A percentile compares a stretch with the other conserved stretches of the same genome.
Evolutionary conservation across 2,329 filamentous ascomycete species (phyloP).

Genomic region (Corniculantispora saksenae): DNA sequence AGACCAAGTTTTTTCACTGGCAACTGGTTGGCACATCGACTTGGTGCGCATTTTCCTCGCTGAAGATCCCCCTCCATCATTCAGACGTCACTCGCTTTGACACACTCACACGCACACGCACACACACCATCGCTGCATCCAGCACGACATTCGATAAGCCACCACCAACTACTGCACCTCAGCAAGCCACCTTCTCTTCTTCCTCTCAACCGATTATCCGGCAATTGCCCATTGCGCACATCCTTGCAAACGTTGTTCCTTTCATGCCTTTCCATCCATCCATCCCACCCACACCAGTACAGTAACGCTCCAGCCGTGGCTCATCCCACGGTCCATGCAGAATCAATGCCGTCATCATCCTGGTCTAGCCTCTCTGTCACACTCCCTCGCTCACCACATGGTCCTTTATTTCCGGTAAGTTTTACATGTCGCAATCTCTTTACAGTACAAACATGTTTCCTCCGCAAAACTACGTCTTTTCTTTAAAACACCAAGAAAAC

Average conservation of each 20-base stretch:
- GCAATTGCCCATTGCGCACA: neutral
- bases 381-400: no score
- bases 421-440: neutral
- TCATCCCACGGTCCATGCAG: neutral
- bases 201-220: no score
- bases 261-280: no score
- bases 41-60: neutral
- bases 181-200: neutral
- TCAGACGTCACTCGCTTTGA: neutral
- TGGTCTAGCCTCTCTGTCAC: slow-evolving; percentile 9
- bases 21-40: neutral
- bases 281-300: no score
- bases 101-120: neutral
- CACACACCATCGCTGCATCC: no score
- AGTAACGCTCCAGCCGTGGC: no score
- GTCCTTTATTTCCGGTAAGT: neutral
- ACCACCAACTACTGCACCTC: no score
- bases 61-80: neutral
- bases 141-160: no score
- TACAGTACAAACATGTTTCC: no score
- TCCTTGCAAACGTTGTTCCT: slow-evolving; percentile 12
- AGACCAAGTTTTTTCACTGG: neutral
- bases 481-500: no score
- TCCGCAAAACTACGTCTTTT: no score
- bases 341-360: slow-evolving; percentile 12